Base-by-base conservation (phyloP, 202 grass and related monocot genomes). In the Schoenoplectus tabernaemontani region DNA sequence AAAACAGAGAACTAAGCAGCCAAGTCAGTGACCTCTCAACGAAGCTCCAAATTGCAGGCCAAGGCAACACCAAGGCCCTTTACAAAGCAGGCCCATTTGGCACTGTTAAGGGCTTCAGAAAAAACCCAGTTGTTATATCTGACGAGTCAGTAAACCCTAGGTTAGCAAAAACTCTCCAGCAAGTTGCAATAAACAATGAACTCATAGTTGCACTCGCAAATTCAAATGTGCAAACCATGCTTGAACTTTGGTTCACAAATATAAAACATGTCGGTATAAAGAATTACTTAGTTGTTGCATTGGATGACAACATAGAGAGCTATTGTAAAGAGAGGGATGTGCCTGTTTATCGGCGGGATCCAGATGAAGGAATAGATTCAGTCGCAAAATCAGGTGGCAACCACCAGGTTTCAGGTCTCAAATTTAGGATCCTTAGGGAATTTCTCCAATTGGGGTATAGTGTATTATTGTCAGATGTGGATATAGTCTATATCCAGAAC, bases 381-480 rank as follows among this genome's bases (percentile, higher is more conserved):
- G 87, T 95, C 82, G 96, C 87, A 39, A 99, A 83, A 80, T 86
- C 68, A 32, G 96, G 91, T 62, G 83, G 86, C 58, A 99, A 95
- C 79, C 92, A 99, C 86, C 89, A 83, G 47, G 91, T 99, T 78
- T 99, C 96, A 34, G 90, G 86, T 85, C 88, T 99, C 41, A 99
- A 99, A 83, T 99, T 99, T 54, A 86, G 71, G 22, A 84, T 99
- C 57, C 81, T 99, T 75, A 90, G 96, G 54, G 91, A 99, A 84
- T 99, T 99, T 85, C 87, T 98, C 81, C 96, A 93, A 80, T 87
- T 99, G 72, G 92, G 96, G 23, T 95, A 99, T 64, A 86, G 91
- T 58, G 87, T 99, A 81, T 89, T 99, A 32, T 82, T 99, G 64
- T 96, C 96, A 7, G 96, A 99, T 85, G 84, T 99, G 10, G 96